phyloP scores from a whole-genome alignment of 371 early-diverging fungal species.

The Mucor mucedo region DNA sequence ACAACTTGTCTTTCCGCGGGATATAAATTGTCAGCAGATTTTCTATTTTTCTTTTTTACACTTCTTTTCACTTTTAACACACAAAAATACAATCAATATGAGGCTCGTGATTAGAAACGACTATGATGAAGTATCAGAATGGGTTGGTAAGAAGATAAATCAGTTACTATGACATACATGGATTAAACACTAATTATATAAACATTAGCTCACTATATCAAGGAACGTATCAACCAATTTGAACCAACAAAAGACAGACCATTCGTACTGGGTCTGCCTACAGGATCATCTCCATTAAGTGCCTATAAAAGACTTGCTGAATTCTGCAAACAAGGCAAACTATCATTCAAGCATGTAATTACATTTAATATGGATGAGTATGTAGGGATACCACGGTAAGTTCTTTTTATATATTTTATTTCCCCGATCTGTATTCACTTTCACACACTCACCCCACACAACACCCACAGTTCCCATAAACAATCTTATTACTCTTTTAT shows the following conservation, averaged over 20 bases:
- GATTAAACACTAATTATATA: background rate
- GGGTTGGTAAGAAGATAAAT: conserved; percentile 54
- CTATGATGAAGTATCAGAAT: conserved; percentile 67
- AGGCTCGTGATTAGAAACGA: conserved; percentile 75
- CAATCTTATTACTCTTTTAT: conserved; percentile 90
- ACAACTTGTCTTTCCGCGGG: background rate
- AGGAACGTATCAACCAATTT: conserved; percentile 80
- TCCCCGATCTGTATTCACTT: conserved; percentile 2
- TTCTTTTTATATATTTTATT: conserved; percentile 1
- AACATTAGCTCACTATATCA: conserved; percentile 75
- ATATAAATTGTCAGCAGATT: background rate
- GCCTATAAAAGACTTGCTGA: conserved; percentile 71
- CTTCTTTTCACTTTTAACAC: background rate
- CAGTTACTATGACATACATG: background rate
- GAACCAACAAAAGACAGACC: conserved; percentile 76
- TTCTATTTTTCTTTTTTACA: conserved; percentile 10
- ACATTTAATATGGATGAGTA: conserved; percentile 85
- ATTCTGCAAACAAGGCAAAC: conserved; percentile 60
- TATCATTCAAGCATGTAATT: conserved; percentile 67
- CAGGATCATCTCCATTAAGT: conserved; percentile 85
- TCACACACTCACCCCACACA: conserved; percentile 6
- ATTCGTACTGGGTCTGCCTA: conserved; percentile 87
- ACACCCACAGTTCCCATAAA: conserved; percentile 64
- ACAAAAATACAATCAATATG: conserved; percentile 50
- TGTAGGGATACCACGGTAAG: conserved; percentile 49